Base-by-base conservation (phyloP, 2,329 filamentous ascomycete genomes). In the Aspergillus sp. region DNA sequence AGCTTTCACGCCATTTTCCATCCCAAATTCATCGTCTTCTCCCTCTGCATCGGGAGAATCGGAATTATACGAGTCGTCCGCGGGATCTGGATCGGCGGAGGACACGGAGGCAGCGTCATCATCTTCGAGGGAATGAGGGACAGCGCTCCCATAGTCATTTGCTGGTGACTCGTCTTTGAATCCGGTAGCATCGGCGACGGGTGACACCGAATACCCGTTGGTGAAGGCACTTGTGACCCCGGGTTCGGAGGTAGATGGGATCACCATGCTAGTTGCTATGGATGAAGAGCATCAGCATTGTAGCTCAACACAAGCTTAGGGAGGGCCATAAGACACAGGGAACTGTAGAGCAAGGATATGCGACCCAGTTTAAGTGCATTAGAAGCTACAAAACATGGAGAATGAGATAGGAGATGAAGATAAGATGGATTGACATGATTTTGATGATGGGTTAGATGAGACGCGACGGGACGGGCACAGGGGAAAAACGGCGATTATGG, bases 21-120 rank as follows among this genome's bases (percentile, higher is more conserved):
- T 86, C 70, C 91, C 90, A 70, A 90, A 96, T 74, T 96, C 91
- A 63, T 77, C 83, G 68, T 85, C 82, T 49, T 81, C 81, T 62
- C 80, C 72, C 55, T 73, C 72, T 23, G 68, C 70, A 55, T 72
- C 71, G 3, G 69, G 68, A 56, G 70, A 75, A 55, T 69, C 71
- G 52, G 66, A 70, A 61, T 75, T 69, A 58, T 73, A 74, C 46
- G 74, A 75, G 53, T 75, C 74, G 58, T 77, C 74, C 27, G 69
- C 72, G 57, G 68, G 69, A 61, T 77, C 71, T 60, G 73, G 69
- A 37, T 71, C 74, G 69, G 77, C 72, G 61, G 70, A 72, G 67
- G 77, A 78, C 68, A 81, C 78, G 68, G 79, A 77, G 64, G 79
- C 81, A 71, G 77, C 77, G 68, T 79, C 76, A 63, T 79, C 74